Conservation (phyloP, 1,284 basidiomycete species). For the Cystobasidium sp. region DNA sequence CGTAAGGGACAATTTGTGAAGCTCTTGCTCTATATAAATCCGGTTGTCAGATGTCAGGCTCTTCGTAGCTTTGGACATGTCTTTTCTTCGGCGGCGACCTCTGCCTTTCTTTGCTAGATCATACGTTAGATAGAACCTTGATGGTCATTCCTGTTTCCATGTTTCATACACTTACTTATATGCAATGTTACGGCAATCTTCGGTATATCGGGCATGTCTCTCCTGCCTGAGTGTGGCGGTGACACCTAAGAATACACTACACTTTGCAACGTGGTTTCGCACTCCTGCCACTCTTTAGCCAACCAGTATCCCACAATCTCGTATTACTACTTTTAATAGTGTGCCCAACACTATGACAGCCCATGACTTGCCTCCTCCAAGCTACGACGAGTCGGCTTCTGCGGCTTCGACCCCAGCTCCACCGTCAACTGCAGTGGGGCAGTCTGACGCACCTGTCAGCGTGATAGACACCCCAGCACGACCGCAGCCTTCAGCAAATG, state of each 20-base stretch:
- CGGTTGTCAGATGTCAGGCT: too few relatives aligned
- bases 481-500: background rate
- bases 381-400: constrained; percentile 7
- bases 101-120: too few relatives aligned
- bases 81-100: too few relatives aligned
- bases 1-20: background rate
- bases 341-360: background rate
- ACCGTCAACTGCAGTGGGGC: background rate
- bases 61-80: too few relatives aligned
- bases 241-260: background rate
- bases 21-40: too few relatives aligned
- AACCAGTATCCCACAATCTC: background rate
- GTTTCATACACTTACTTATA: background rate
- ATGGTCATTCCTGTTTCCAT: background rate
- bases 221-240: background rate
- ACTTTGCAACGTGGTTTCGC: too few relatives aligned
- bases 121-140: too few relatives aligned
- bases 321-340: background rate
- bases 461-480: background rate
- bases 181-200: background rate
- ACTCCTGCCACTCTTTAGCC: background rate
- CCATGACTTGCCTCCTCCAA: constrained; percentile 14
- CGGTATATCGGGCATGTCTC: background rate
- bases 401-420: background rate
- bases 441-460: background rate